Evolutionary conservation across 1,284 basidiomycete species (phyloP).

Genomic region (Tylopilus sp.): DNA sequence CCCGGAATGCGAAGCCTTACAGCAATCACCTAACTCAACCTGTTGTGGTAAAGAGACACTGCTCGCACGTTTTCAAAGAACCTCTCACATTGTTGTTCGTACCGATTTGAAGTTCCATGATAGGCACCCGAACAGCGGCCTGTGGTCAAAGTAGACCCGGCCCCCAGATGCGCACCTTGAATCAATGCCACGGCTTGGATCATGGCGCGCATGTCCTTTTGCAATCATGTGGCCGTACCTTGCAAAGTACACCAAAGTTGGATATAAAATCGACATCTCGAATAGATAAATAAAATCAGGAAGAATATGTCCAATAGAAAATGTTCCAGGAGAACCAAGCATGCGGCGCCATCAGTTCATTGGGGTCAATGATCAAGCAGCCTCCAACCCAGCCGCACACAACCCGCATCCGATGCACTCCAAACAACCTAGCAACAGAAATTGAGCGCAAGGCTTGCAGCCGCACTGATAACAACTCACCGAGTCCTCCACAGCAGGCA

Average conservation of each 20-base stretch:
- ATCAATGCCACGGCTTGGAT: not conserved
- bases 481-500: constrained; percentile 72
- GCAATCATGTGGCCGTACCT: constrained; percentile 3
- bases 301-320: constrained; percentile 7
- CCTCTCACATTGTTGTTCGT: not conserved
- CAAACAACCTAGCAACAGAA: constrained; percentile 54
- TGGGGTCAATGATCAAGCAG: constrained; percentile 25
- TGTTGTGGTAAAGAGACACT: too few relatives aligned
- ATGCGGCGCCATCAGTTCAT: not conserved
- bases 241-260: not conserved
- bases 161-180: not conserved
- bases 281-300: not conserved
- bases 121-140: not conserved
- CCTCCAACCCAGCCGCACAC: constrained; percentile 59
- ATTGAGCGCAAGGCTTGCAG: constrained; percentile 13
- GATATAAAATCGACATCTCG: constrained; percentile 3
- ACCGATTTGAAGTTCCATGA: not conserved
- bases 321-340: not conserved
- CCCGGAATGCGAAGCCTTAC: not conserved
- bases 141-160: constrained; percentile 1
- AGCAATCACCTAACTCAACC: not conserved
- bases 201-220: not conserved
- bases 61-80: too few relatives aligned
- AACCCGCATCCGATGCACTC: constrained; percentile 68
- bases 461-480: constrained; percentile 47